Evolutionary conservation across 2,329 filamentous ascomycete genomes (phyloP).

Genomic region (Beauveria asiatica): DNA sequence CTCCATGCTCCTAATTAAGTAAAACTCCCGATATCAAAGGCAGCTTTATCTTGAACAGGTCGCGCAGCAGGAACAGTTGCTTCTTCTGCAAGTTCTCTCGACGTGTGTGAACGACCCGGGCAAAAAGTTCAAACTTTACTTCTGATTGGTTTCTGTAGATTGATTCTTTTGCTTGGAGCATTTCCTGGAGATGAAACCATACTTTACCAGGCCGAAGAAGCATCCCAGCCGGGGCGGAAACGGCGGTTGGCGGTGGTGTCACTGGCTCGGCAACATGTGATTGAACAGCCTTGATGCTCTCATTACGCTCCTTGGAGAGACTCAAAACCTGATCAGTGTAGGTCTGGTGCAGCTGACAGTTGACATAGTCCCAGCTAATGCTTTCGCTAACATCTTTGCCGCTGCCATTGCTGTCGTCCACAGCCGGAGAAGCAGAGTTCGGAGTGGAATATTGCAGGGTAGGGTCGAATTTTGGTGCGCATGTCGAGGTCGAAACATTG

Average conservation of each 20-base stretch:
- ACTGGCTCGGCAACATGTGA: not conserved
- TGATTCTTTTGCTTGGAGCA: constrained; percentile 37
- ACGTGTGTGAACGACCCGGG: constrained; percentile 48
- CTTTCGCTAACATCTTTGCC: constrained; percentile 16
- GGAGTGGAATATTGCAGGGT: constrained; percentile 27
- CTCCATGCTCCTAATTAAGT: constrained; percentile 20
- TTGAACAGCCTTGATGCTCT: not conserved
- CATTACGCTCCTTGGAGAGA: not conserved
- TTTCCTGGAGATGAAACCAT: constrained; percentile 57
- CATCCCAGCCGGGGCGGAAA: not conserved
- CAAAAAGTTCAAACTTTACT: constrained; percentile 53
- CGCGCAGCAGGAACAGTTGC: constrained; percentile 57
- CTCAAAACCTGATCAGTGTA: not conserved
- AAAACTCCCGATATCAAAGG: constrained; percentile 36
- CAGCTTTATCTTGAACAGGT: constrained; percentile 50
- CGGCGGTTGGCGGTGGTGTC: not conserved
- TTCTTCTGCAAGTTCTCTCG: constrained; percentile 40
- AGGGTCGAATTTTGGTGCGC: constrained; percentile 27
- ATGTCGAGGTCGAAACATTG: constrained; percentile 25
- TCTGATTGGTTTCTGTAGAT: constrained; percentile 26
- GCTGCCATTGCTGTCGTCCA: not conserved
- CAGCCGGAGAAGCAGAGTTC: not conserved
- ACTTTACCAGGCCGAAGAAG: constrained; percentile 26
- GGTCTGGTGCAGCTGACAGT: constrained; percentile 2
- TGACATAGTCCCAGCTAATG: constrained; percentile 32